Conservation (phyloP, 495 filamentous ascomycete species). For the Trichoderma virens region DNA sequence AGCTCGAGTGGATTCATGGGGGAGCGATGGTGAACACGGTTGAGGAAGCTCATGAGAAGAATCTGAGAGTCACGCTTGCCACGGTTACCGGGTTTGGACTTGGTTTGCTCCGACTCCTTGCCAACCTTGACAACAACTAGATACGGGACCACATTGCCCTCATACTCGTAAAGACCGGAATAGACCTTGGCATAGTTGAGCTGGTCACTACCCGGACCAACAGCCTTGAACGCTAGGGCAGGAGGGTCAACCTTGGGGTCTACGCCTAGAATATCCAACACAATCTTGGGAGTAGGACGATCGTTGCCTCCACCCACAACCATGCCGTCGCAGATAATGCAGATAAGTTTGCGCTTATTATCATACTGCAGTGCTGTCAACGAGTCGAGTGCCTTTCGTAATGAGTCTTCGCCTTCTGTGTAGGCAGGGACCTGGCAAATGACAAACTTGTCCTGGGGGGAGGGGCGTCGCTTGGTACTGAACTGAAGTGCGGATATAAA, state of each 20-base stretch:
- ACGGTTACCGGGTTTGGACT: slow-evolving; percentile 91
- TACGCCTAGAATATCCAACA: slow-evolving; percentile 92
- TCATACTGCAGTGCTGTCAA: slow-evolving; percentile 91
- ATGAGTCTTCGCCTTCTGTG: slow-evolving; percentile 91
- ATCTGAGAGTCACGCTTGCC: slow-evolving; percentile 98
- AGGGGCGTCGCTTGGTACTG: slow-evolving; percentile 80
- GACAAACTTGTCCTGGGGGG: slow-evolving; percentile 94
- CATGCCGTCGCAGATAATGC: slow-evolving; percentile 90
- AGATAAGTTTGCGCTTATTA: slow-evolving; percentile 93
- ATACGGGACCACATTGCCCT: slow-evolving; percentile 96
- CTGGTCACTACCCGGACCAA: slow-evolving; percentile 84
- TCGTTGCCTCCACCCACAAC: slow-evolving; percentile 96
- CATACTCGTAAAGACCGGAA: slow-evolving; percentile 93
- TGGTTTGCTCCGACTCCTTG: slow-evolving; percentile 88
- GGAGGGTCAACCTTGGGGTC: slow-evolving; percentile 95
- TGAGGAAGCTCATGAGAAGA: slow-evolving; percentile 77
- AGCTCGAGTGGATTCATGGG: slow-evolving; percentile 94
- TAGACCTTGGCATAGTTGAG: slow-evolving; percentile 98
- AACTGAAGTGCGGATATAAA: slow-evolving; percentile 93
- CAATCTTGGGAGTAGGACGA: slow-evolving; percentile 92
- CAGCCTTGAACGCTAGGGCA: slow-evolving; percentile 82
- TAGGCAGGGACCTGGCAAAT: slow-evolving; percentile 98
- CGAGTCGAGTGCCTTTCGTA: slow-evolving; percentile 88
- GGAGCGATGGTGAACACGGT: slow-evolving; percentile 88
- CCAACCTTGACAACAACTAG: slow-evolving; percentile 93